Base-by-base conservation (phyloP, 2,329 filamentous ascomycete genomes). In the Aspergillus udagawae region DNA sequence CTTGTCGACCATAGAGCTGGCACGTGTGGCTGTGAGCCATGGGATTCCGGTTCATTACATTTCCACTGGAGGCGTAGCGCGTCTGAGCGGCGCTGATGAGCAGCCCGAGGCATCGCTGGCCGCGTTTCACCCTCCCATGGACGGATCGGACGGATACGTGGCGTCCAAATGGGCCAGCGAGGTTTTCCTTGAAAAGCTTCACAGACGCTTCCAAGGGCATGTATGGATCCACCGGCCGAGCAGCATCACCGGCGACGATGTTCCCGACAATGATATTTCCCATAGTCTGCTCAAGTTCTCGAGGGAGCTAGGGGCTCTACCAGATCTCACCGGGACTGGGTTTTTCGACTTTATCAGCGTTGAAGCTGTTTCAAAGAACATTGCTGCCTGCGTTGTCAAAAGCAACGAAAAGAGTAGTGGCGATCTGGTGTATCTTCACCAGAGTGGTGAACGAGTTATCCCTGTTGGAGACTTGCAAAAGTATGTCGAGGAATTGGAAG, bases 91-190 rank as follows among this genome's bases (percentile, higher is more conserved):
- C 2, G 42, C 56, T 3, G 53, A 59, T 3, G 53, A 49, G 17
- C 47, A 61, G 20, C 67, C 66, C 0, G 62, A 66, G 2, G 56
- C 57, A 1, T 65, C 63, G 3, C 55, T 67, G 1, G 41, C 51
- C 0, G 17, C 41, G 5, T 57, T 52, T 17, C 57, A 54, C 0
- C 62, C 67, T 5, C 59, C 63, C 2, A 35, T 38, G 2, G 67
- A 75, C 52, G 73, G 71, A 4, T 54, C 63, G 1, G 51, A 72
- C 9, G 76, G 76, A 2, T 79, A 77, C 52, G 58, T 65, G 1
- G 67, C 72, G 0, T 55, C 64, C 12, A 76, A 76, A 57, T 79
- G 77, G 77, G 72, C 67, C 0, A 70, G 70, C 56, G 77, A 80
- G 59, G 53, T 54, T 0, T 57, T 73, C 12, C 69, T 79, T 0